Evolutionary conservation across 2,329 filamentous ascomycete genomes (phyloP).

Genomic region (Diaporthe sp.): DNA sequence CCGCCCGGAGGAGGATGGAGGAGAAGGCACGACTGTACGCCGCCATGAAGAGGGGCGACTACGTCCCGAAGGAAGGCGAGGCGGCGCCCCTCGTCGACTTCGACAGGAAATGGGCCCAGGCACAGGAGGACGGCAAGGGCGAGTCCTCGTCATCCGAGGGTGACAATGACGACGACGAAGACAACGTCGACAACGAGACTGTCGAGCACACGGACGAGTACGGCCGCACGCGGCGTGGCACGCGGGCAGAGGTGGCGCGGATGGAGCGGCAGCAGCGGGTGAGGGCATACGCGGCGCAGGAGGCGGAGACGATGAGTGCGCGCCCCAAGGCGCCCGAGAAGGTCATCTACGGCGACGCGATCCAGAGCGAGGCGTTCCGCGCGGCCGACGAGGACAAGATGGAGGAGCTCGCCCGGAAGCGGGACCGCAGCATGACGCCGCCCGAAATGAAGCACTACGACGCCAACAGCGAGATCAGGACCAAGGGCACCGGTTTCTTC

Average conservation of each 20-base stretch:
- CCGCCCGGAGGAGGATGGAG: constrained; percentile 86
- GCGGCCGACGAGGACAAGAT: constrained; percentile 81
- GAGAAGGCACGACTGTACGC: constrained; percentile 91
- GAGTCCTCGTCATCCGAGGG: constrained; percentile 61
- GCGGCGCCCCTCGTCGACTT: constrained; percentile 87
- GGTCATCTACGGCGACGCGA: constrained; percentile 86
- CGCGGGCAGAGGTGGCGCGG: constrained; percentile 75
- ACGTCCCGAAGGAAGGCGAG: constrained; percentile 76
- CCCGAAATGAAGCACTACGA: constrained; percentile 89
- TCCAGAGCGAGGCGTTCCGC: constrained; percentile 88
- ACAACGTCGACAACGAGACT: constrained; percentile 68
- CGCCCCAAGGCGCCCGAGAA: constrained; percentile 75
- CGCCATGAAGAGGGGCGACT: constrained; percentile 91
- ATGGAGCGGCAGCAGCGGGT: constrained; percentile 70
- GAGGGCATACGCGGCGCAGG: constrained; percentile 67
- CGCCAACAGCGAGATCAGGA: constrained; percentile 84
- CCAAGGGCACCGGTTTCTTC: constrained; percentile 92
- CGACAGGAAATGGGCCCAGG: constrained; percentile 93
- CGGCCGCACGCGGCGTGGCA: constrained; percentile 83
- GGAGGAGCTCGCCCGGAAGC: constrained; percentile 81
- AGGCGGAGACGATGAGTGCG: constrained; percentile 78
- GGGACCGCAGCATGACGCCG: constrained; percentile 85
- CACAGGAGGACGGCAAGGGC: constrained; percentile 60
- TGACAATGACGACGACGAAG: constrained; percentile 61
- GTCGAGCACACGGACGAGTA: constrained; percentile 94